These are phyloP conservation scores for Cornus florida DNA, from an alignment of 148 eudicot genomes.

Conservation along the genomic window DNA sequence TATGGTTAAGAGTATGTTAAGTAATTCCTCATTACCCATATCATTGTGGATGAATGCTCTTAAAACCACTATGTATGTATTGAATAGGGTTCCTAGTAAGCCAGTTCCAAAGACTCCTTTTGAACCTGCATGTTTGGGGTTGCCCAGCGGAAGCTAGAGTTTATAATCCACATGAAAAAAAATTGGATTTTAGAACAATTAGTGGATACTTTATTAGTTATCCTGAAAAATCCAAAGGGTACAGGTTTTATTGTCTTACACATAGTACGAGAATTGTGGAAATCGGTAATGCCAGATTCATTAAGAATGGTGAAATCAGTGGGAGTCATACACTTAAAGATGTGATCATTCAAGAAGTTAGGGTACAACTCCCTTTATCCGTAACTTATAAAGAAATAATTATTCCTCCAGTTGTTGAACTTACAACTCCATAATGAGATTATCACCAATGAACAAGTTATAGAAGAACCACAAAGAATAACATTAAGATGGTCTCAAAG, in stretches of 20 bases:
- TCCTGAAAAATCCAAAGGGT: not conserved
- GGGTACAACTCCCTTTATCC: too few relatives aligned
- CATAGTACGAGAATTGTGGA: too few relatives aligned
- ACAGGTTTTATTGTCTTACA: not conserved
- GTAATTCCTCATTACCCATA: not conserved
- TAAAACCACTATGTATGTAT: not conserved
- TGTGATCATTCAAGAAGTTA: too few relatives aligned
- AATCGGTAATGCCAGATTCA: too few relatives aligned
- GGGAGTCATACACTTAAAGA: too few relatives aligned
- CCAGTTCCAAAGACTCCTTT: not conserved
- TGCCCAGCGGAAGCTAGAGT: not conserved
- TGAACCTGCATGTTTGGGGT: slow-evolving; percentile 10
- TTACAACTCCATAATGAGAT: not conserved
- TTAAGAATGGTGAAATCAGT: too few relatives aligned
- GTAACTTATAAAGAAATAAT: too few relatives aligned
- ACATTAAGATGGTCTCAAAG: not conserved
- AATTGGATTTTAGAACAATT: not conserved
- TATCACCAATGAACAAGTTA: not conserved
- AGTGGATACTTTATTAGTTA: not conserved
- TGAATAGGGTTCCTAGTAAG: slow-evolving; percentile 1
- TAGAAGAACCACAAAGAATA: too few relatives aligned
- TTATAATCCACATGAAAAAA: slow-evolving; percentile 1
- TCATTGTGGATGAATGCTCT: not conserved
- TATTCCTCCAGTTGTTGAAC: not conserved
- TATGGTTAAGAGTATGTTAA: not conserved